Evolutionary conservation across 1,284 basidiomycete species (phyloP).

Genomic region (Apiotrichum gracile): DNA sequence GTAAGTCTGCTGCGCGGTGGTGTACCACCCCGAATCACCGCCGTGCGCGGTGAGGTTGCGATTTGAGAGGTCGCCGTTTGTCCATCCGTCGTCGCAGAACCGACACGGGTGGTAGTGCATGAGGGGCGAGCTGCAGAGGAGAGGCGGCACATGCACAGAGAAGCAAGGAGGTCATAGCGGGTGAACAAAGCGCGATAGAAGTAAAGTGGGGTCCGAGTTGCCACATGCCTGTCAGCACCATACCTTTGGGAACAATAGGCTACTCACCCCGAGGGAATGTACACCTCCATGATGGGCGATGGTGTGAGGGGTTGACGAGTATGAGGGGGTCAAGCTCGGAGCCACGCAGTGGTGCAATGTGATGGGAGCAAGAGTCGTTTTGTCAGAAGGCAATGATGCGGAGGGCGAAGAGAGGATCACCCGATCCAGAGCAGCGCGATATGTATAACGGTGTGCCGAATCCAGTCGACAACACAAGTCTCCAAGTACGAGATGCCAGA

Average conservation of each 20-base stretch:
- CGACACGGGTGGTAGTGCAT: slow-evolving; percentile 29
- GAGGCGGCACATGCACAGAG: neutral
- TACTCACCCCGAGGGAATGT: slow-evolving; percentile 20
- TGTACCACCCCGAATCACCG: slow-evolving; percentile 20
- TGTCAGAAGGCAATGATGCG: too few relatives aligned
- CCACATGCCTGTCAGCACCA: neutral
- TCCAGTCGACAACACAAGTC: too few relatives aligned
- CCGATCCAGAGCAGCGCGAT: too few relatives aligned
- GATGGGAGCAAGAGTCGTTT: too few relatives aligned
- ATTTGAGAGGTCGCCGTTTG: neutral
- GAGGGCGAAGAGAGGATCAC: too few relatives aligned
- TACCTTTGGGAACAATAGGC: too few relatives aligned
- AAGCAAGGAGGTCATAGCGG: neutral
- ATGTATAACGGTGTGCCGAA: too few relatives aligned
- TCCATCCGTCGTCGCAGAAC: slow-evolving; percentile 14
- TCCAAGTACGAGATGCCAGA: too few relatives aligned
- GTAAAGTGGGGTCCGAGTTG: neutral
- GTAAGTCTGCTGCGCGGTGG: neutral
- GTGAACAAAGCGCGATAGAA: neutral
- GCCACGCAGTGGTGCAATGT: too few relatives aligned
- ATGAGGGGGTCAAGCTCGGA: too few relatives aligned
- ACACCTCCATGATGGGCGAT: slow-evolving; percentile 27
- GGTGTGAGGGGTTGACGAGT: too few relatives aligned
- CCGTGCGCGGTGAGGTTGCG: slow-evolving; percentile 17
- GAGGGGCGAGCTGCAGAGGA: slow-evolving; percentile 25